These are phyloP conservation scores for Populus hybrid DNA, from an alignment of 441 rosid species.

Conservation along the genomic window DNA sequence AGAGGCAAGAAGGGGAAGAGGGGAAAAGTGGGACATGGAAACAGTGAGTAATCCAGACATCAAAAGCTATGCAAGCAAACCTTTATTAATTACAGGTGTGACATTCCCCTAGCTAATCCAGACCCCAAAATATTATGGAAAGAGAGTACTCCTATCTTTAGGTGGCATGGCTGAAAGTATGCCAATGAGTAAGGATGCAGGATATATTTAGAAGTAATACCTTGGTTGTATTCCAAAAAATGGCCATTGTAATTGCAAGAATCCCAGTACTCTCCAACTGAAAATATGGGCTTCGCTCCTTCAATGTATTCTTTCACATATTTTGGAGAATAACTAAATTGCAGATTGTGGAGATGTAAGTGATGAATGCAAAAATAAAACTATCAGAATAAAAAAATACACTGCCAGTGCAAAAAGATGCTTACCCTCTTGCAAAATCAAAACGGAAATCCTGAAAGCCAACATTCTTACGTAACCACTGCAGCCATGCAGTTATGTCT, in stretches of 20 bases:
- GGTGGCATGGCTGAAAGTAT: not conserved
- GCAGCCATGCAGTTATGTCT: slow-evolving; percentile 78
- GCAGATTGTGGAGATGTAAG: slow-evolving; percentile 16
- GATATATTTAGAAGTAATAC: slow-evolving; percentile 30
- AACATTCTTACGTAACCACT: slow-evolving; percentile 62
- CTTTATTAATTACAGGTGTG: not conserved
- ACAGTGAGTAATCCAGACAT: not conserved
- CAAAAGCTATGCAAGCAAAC: not conserved
- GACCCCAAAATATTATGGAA: not conserved
- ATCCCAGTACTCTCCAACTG: slow-evolving; percentile 96
- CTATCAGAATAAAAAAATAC: slow-evolving; percentile 5
- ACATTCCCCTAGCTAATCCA: not conserved
- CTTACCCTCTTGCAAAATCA: slow-evolving; percentile 93
- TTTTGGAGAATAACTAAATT: slow-evolving; percentile 62
- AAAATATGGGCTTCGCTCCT: slow-evolving; percentile 73
- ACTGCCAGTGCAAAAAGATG: slow-evolving; percentile 11
- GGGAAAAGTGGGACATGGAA: not conserved
- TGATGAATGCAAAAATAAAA: not conserved
- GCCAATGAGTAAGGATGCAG: not conserved
- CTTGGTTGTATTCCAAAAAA: slow-evolving; percentile 80
- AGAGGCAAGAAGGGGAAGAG: not conserved
- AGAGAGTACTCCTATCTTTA: not conserved
- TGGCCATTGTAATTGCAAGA: slow-evolving; percentile 70
- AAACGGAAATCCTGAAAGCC: slow-evolving; percentile 94
- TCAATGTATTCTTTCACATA: slow-evolving; percentile 86